These are phyloP conservation scores for Arabidopsis hybrid DNA, from an alignment of 441 rosid species.

Conservation along the genomic window DNA sequence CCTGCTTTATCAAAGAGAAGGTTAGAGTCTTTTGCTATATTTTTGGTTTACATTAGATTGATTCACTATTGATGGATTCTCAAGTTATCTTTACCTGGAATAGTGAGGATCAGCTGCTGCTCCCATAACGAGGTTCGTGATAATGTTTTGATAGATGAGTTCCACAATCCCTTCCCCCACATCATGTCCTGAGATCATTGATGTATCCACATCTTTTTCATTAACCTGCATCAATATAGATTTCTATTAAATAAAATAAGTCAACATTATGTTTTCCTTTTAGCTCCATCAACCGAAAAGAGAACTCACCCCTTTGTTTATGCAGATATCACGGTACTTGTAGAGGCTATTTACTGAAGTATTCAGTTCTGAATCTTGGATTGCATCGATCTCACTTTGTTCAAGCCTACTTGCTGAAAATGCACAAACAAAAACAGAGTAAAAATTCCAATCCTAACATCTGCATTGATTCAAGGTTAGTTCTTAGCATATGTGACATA, in stretches of 20 bases:
- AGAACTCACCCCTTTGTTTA: conserved; percentile 31
- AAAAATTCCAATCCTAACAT: background rate
- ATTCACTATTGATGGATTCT: background rate
- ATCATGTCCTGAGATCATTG: conserved; percentile 45
- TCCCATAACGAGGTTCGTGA: conserved; percentile 88
- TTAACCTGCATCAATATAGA: conserved; percentile 52
- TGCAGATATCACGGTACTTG: conserved; percentile 41
- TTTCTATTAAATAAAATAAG: background rate
- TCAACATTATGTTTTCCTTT: background rate
- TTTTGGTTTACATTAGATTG: background rate
- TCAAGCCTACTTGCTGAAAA: conserved; percentile 27
- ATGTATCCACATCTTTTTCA: conserved; percentile 60
- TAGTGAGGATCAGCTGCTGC: conserved; percentile 82
- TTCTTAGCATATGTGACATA: background rate
- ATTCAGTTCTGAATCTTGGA: conserved; percentile 33
- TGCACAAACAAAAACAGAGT: conserved; percentile 26
- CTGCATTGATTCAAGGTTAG: background rate
- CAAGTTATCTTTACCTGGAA: conserved; percentile 51
- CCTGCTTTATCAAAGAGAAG: conserved; percentile 56
- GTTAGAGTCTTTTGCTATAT: background rate
- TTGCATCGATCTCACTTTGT: conserved; percentile 34
- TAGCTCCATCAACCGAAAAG: background rate
- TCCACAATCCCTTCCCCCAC: conserved; percentile 77
- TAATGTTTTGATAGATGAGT: conserved; percentile 58
- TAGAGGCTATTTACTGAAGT: conserved; percentile 14